Conservation (phyloP, 768 basidiomycete species). For the Russula compacta region DNA sequence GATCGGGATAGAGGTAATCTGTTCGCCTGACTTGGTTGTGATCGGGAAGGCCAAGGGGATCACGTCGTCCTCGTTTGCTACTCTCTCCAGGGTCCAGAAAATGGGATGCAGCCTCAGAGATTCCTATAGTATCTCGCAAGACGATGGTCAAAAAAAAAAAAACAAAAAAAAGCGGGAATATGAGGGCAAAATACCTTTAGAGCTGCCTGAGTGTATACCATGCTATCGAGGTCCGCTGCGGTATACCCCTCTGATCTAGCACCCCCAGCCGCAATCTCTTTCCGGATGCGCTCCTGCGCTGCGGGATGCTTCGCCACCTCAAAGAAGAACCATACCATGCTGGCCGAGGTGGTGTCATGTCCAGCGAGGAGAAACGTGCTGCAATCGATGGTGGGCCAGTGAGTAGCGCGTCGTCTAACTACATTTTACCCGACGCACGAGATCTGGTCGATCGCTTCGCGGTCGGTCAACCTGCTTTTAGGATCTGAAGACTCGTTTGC, state of each 20-base stretch:
- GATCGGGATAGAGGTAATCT: slow-evolving; percentile 12
- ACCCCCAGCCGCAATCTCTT: slow-evolving; percentile 9
- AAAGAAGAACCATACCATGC: slow-evolving; percentile 15
- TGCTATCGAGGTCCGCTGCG: slow-evolving; percentile 6
- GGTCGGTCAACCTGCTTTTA: not conserved
- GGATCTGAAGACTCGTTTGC: slow-evolving; percentile 11
- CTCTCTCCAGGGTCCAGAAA: not conserved
- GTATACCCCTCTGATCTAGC: not conserved
- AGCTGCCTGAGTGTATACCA: slow-evolving; percentile 14
- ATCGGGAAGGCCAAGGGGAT: slow-evolving; percentile 16
- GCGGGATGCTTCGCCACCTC: slow-evolving; percentile 16
- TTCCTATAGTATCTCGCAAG: slow-evolving; percentile 1
- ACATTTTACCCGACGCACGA: not conserved
- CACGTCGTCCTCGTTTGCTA: slow-evolving; percentile 13
- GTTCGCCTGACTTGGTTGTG: slow-evolving; percentile 11
- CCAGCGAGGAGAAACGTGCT: slow-evolving; percentile 10
- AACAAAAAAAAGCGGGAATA: not conserved
- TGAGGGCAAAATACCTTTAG: slow-evolving; percentile 9
- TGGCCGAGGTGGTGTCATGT: slow-evolving; percentile 15
- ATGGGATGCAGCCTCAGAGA: slow-evolving; percentile 18
- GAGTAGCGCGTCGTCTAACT: not conserved
- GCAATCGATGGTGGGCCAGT: not conserved
- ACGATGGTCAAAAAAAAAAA: not conserved
- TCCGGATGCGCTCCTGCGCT: slow-evolving; percentile 14
- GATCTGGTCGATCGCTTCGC: slow-evolving; percentile 13